Evolutionary conservation across 352 stramenopile species (phyloP).

Genomic region (Pythium sp.): DNA sequence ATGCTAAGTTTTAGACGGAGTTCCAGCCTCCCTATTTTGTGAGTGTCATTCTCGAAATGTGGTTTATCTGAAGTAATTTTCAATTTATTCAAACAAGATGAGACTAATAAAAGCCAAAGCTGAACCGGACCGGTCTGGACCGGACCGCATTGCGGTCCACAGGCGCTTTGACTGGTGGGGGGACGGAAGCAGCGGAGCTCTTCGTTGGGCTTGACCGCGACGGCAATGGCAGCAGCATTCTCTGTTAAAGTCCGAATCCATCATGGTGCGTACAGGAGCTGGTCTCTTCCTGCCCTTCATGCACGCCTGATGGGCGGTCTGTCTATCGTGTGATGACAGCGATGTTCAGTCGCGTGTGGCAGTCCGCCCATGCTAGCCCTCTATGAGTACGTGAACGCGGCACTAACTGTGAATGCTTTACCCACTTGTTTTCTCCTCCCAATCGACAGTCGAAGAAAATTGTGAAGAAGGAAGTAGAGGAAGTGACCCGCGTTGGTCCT

Average conservation of each 20-base stretch:
- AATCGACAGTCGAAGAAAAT: conserved; percentile 73
- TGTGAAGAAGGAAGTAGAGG: conserved; percentile 89
- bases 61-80: too few species aligned
- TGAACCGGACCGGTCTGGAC: not conserved
- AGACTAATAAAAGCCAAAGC: not conserved
- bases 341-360: not conserved
- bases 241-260: conserved; percentile 85
- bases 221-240: conserved; percentile 32
- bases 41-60: too few species aligned
- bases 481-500: conserved; percentile 91
- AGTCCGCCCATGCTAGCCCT: not conserved
- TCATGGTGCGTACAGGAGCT: conserved; percentile 59
- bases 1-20: too few species aligned
- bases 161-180: conserved; percentile 25
- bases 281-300: not conserved
- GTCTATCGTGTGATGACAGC: not conserved
- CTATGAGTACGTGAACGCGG: not conserved
- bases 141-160: not conserved
- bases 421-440: not conserved
- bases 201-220: not conserved
- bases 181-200: not conserved
- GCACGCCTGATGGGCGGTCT: not conserved
- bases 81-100: too few species aligned
- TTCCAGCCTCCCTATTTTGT: too few species aligned
- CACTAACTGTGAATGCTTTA: not conserved